Base-by-base conservation (phyloP, 2,329 filamentous ascomycete genomes). In the Botrytis fragariae region DNA sequence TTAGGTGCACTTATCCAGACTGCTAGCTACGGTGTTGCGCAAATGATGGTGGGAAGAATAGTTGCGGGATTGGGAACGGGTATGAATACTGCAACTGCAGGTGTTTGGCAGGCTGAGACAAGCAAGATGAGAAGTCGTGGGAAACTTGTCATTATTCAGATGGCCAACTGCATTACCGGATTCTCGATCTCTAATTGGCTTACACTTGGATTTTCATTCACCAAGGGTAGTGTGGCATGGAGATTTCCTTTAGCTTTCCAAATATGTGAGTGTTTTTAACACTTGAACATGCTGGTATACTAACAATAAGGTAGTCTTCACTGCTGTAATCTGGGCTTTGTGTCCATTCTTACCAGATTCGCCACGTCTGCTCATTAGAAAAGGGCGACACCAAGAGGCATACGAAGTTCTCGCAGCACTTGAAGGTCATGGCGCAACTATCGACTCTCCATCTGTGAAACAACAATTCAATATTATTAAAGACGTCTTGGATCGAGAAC, bases 221-320 rank as follows among this genome's bases (percentile, higher is more conserved):
- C 85, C 12, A 71, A 62, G 16, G 69, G 82, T 2, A 83, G 83
- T 64, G 83, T 87, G 32, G 81, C 84, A 0, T 89, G 89, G 90
- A 84, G 89, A 4, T 90, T 91, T 78, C 89, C 90, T 0, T 82
- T 91, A n/a, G 86, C 85, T 3, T 86, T 89, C 78, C 86, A 88
- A 77, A 85, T 70, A 14, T 70, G 57, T 70, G 45, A 48, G 57
- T 9, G 1, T n/a, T 10, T 6, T 18, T n/a, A 4, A 44, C 14
- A 22, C 39, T 5, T 48, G 29, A 8, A 44, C 20, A 35, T 1
- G 2, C 20, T 35, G 35, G 22, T 16, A 10, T 1, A 29, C 37
- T 59, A n/a, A 60, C 8, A 84, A 25, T 6, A 39, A 1, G 20
- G 37, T 89, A 57, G 77, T 87, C 32, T 91, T 91, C 78, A 88